Evolutionary conservation across 768 basidiomycete genomes (phyloP), one percentile per base, ranked within the genome.

Genomic region (Agaricus blazei): DNA sequence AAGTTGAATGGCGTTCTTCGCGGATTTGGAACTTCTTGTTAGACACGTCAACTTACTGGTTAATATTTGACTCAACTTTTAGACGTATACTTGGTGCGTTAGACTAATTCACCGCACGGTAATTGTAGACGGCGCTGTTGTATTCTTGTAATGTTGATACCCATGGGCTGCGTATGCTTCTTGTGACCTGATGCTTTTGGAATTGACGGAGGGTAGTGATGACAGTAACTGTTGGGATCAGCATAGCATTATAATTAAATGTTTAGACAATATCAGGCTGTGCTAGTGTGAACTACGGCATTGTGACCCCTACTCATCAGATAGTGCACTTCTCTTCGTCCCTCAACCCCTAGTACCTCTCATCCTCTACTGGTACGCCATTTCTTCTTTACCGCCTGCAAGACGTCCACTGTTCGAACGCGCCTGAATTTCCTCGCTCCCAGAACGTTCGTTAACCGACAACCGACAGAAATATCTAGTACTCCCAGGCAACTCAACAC

Each of bases 1-100:
- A 98, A 98, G 67, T 78, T 95, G 27, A 79, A 85, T 58, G 90
- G 88, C 61, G 88, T 89, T 45, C 71, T 91, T 48, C 75, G 79
- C 43, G 78, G 82, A 24, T 91, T 91, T 60, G 77, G 78, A 36
- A 72, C 64, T 11, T 60, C 67, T 5, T 59, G 63, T 34, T 64
- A 66, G 56, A 42, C 26, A 15, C 12, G 14, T 8, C 9, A 24
- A 19, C 19, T 19, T 19, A 19, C 19, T 19, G 19, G 19, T 19
- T 19, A 19, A 19, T 19, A 19, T 19, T 19, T 19, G 19, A 11
- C 34, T 34, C 34, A 6, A 34, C 34, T 34, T 6, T 7, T 34
- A 26, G 24, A 46, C 26, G 44, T 12, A 12, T 28, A 24, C 26
- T n/a, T 2, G 24, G 19, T 46, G 23, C 7, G 4, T 46, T 28